Base-by-base conservation (phyloP, 1,284 basidiomycete species). In the Cutaneotrichosporon daszewskae region DNA sequence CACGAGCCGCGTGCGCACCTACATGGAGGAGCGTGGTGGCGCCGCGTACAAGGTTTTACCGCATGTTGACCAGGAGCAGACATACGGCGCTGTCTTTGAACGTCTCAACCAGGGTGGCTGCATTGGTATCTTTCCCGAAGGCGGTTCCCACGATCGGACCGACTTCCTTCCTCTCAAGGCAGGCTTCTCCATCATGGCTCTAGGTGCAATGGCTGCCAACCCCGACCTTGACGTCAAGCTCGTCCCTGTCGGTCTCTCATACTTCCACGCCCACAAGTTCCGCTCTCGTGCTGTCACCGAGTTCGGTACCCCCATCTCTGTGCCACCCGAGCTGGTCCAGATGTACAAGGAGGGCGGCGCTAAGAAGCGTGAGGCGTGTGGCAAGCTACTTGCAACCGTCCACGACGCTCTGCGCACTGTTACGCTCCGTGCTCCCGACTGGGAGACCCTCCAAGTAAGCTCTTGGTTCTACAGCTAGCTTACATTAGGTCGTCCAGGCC, bases 401-500 rank as follows among this genome's bases (percentile, higher is more conserved):
- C 96, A 95, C 62, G 88, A 97, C 63, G 87, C 82, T n/a, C 75
- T 99, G 57, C 96, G 97, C 73, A 92, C 90, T 2, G 95, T 98
- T 33, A 99, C 95, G 1, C 80, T 98, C 33, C 78, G 92, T 43
- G 90, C 94, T 9, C 91, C 95, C 1, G 95, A 99, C 71, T 98
- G 87, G 69, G 95, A 99, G 58, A 98, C 95, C 2, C 77, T 99
- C 45, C 95, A 97, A 91, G 91, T 86, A 55, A 47, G 76, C 62
- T 40, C 13, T 3, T 16, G 3, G 9, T 9, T 1, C 13, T 14
- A 2, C 5, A 7, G 2, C 7, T 3, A 40, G 28, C 43, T 47
- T 24, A 38, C 26, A 45, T 97, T 95, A 97, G 91, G 79, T 95
- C 49, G 88, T 97, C 46, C 95, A 99, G 79, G 95, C 95, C 13